A percentile compares a stretch with the other conserved stretches of the same genome.
Evolutionary conservation across 2,329 filamentous ascomycete genomes (phyloP).

Genomic region (Zymoseptoria ardabiliae): DNA sequence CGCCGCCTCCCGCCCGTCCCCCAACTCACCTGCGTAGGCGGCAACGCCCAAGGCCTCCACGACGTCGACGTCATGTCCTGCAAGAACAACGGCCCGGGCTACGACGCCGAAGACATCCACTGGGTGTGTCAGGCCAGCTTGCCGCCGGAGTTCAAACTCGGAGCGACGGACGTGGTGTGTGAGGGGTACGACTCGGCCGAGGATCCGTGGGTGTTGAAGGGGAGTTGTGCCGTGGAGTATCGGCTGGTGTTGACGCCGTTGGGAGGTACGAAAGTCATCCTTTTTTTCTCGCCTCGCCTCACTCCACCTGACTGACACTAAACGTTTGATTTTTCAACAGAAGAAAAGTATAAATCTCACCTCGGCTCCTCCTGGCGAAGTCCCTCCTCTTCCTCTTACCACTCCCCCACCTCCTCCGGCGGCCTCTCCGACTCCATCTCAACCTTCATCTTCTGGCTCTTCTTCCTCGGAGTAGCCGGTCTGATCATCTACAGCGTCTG

Average conservation of each 20-base stretch:
- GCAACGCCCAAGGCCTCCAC: constrained; percentile 55
- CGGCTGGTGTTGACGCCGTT: constrained; percentile 66
- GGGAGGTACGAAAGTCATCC: constrained; percentile 50
- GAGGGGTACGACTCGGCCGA: constrained; percentile 74
- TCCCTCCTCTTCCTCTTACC: neutral
- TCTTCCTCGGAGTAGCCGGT: constrained; percentile 20
- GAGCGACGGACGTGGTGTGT: constrained; percentile 81
- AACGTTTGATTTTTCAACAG: too few relatives aligned
- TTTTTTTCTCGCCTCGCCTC: too few relatives aligned
- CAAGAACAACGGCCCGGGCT: constrained; percentile 74
- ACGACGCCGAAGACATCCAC: constrained; percentile 72
- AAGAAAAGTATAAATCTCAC: constrained; percentile 1
- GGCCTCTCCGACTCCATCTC: neutral
- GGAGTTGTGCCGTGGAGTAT: constrained; percentile 91
- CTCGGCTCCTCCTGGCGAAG: neutral
- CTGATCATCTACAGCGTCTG: constrained; percentile 27
- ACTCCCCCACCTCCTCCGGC: neutral
- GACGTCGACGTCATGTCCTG: constrained; percentile 79
- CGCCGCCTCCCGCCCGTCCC: constrained; percentile 71
- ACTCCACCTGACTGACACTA: too few relatives aligned
- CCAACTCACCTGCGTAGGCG: constrained; percentile 65
- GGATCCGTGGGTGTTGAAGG: constrained; percentile 81
- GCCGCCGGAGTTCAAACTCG: constrained; percentile 63
- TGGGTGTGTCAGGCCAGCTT: constrained; percentile 76
- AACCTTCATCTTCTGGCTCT: constrained; percentile 2